Evolutionary conservation across 164 flowering plant genomes (phyloP), one percentile per base, ranked within the genome.

Genomic region (Buxus sempervirens): DNA sequence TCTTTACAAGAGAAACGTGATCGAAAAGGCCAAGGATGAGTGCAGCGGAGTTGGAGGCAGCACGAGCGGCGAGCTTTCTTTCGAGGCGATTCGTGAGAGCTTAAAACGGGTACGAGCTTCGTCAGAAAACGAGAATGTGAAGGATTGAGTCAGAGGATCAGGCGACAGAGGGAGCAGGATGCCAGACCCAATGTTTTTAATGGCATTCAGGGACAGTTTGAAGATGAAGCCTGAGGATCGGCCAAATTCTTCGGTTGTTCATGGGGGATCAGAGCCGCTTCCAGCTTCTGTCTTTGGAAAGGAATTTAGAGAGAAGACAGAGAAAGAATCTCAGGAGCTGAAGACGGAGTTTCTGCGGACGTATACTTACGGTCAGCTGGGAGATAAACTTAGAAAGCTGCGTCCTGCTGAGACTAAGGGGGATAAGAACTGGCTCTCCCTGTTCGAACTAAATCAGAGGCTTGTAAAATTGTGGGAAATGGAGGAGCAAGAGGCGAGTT

Each of bases 391-490:
- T 74, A 72, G 67, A 70, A n/a, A 20, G 68, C 75, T 90, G 67
- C 79, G 94, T 78, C 85, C 96, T 2, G 79, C 81, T 72, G 67
- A 45, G 24, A 64, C 55, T 54, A 63, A 62, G 58, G 70, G 58
- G 58, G 76, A 67, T 24, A 76, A 72, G 60, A 74, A 72, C 13
- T 72, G 87, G 84, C 91, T 91, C 57, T 86, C 96, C 0, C 25
- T 93, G 59, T 59, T 2, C 60, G 98, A 90, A 76, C 69, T 93
- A 82, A 84, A 77, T 80, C 90, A 88, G 75, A 82, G 98, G 81
- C 66, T 93, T 60, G 69, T 23, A 60, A 86, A 79, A 82, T 24
- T 91, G 77, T 83, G 86, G 74, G 87, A 78, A 77, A 57, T 77
- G 45, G 96, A 92, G 68, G 80, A 79, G 76, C 81, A 83, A 71